A percentile compares a stretch with the other conserved stretches of the same genome.
phyloP scores from a whole-genome alignment of 1,284 basidiomycete species.

The Apiotrichum porosum region DNA sequence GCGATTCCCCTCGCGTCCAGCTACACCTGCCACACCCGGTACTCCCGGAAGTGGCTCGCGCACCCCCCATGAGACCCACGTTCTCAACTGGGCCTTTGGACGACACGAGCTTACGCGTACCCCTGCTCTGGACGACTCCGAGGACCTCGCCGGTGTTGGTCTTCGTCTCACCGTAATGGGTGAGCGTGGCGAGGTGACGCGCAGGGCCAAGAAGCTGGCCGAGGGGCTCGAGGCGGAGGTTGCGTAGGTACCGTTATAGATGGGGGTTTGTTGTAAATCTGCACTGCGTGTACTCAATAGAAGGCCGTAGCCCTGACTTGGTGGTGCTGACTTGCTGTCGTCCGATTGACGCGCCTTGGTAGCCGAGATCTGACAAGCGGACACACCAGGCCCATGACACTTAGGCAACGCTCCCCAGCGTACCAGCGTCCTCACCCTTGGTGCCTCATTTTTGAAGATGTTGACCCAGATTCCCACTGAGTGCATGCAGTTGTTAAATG shows the following conservation, averaged over 20 bases:
- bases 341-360: no score
- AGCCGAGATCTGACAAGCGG: no score
- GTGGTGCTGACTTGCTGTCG: no score
- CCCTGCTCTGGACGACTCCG: constrained; percentile 42
- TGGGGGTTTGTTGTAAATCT: background rate
- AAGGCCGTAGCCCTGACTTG: no score
- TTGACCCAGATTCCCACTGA: no score
- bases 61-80: constrained; percentile 50
- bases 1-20: constrained; percentile 45
- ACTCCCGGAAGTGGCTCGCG: background rate
- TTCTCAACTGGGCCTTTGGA: constrained; percentile 89
- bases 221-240: constrained; percentile 52
- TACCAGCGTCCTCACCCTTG: no score
- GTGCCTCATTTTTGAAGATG: no score
- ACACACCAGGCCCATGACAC: no score
- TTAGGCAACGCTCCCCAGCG: no score
- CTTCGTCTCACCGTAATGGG: constrained; percentile 79
- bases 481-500: no score
- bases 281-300: no score
- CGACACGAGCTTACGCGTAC: constrained; percentile 63
- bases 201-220: constrained; percentile 58
- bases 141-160: constrained; percentile 43
- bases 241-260: constrained; percentile 7
- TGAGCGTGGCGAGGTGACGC: constrained; percentile 69
- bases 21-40: constrained; percentile 5